phyloP scores from a whole-genome alignment of 2,329 filamentous ascomycete genomes.

The Exophiala spinifera region DNA sequence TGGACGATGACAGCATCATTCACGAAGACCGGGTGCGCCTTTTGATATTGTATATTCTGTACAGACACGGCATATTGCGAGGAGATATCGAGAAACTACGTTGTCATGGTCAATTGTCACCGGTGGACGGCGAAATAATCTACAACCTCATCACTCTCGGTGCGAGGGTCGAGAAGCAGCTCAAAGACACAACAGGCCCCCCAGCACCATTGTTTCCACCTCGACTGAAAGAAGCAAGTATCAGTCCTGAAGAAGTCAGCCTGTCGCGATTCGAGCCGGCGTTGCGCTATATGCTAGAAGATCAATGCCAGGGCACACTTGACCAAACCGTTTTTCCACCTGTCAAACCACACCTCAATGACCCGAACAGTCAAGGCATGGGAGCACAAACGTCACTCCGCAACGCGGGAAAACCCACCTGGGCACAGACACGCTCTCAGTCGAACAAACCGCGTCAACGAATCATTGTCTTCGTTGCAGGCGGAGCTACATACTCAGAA shows the following conservation, averaged over 20 bases:
- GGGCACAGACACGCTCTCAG: slow-evolving; percentile 77
- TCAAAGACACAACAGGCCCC: slow-evolving; percentile 73
- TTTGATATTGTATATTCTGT: slow-evolving; percentile 80
- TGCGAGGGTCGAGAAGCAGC: slow-evolving; percentile 64
- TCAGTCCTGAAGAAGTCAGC: slow-evolving; percentile 65
- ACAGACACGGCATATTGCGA: slow-evolving; percentile 76
- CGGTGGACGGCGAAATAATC: slow-evolving; percentile 69
- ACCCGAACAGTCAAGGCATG: slow-evolving; percentile 48
- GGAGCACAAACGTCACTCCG: slow-evolving; percentile 71
- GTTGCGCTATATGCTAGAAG: slow-evolving; percentile 78
- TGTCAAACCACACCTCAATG: slow-evolving; percentile 62
- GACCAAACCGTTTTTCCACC: slow-evolving; percentile 69
- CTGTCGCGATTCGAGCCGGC: slow-evolving; percentile 84
- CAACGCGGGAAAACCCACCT: slow-evolving; percentile 80
- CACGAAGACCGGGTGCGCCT: slow-evolving; percentile 76
- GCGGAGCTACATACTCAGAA: slow-evolving; percentile 91
- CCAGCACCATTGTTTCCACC: slow-evolving; percentile 65
- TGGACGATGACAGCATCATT: slow-evolving; percentile 76
- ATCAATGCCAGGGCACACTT: slow-evolving; percentile 63
- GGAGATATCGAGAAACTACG: slow-evolving; percentile 84
- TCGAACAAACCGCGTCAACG: slow-evolving; percentile 81
- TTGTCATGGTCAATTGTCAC: slow-evolving; percentile 74
- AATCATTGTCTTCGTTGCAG: slow-evolving; percentile 90
- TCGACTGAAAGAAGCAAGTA: slow-evolving; percentile 36
- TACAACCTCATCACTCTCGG: slow-evolving; percentile 77